phyloP scores from a whole-genome alignment of 352 stramenopile genomes.

The Pythium folliculosum region DNA sequence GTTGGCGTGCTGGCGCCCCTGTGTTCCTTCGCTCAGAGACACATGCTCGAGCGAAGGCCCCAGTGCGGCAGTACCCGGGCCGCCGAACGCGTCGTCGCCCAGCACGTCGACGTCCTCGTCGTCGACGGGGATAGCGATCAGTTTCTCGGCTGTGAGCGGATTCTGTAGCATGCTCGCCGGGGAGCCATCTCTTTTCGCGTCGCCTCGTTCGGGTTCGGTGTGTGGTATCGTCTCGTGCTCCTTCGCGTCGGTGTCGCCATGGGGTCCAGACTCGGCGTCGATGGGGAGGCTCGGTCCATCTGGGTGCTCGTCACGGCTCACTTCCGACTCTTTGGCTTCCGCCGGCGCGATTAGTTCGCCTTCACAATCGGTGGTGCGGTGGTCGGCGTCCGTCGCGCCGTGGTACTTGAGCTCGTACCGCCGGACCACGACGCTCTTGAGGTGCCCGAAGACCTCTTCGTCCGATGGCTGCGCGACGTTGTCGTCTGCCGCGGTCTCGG shows the following conservation, averaged over 20 bases:
- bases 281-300: neutral
- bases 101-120: neutral
- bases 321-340: neutral
- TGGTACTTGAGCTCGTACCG: slow-evolving; percentile 18
- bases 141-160: slow-evolving; percentile 20
- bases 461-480: slow-evolving; percentile 2
- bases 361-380: neutral
- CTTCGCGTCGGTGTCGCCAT: neutral
- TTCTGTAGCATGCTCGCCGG: slow-evolving; percentile 9
- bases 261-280: neutral
- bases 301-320: neutral
- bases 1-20: neutral
- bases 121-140: slow-evolving; percentile 17
- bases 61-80: neutral
- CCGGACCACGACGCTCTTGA: slow-evolving; percentile 25
- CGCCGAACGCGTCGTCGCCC: neutral
- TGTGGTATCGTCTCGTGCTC: slow-evolving; percentile 4
- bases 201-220: neutral
- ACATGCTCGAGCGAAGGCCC: neutral
- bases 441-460: slow-evolving; percentile 27
- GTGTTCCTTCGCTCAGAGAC: slow-evolving; percentile 16
- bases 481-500: neutral
- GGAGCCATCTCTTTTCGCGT: neutral
- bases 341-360: neutral
- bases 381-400: neutral